A percentile compares a stretch with the other conserved stretches of the same genome.
These are phyloP conservation scores for Fusarium veterinarium DNA, from an alignment of 2,329 filamentous ascomycete genomes.

Conservation along the genomic window DNA sequence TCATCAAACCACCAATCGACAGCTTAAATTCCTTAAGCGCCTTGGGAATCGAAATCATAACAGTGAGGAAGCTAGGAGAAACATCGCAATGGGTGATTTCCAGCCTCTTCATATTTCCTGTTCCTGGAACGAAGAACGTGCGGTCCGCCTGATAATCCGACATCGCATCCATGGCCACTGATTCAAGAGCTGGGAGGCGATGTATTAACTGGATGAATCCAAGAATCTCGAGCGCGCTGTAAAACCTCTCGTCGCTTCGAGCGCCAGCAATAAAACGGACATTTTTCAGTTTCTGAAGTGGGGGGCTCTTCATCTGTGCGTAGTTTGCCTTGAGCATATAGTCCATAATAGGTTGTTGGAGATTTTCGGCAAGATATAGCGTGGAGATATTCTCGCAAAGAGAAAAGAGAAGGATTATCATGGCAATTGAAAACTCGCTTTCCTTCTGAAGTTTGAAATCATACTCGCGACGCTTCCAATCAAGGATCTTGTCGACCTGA, in stretches of 20 bases:
- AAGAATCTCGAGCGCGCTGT: background rate
- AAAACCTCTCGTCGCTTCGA: background rate
- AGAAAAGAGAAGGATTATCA: background rate
- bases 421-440: background rate
- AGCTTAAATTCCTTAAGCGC: background rate
- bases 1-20: background rate
- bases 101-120: background rate
- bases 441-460: background rate
- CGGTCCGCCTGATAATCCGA: background rate
- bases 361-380: background rate
- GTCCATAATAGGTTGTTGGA: background rate
- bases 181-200: background rate
- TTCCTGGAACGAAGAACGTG: background rate
- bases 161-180: background rate
- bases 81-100: background rate
- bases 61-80: rapidly evolving
- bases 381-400: background rate
- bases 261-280: background rate
- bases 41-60: background rate
- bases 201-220: background rate
- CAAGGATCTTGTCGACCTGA: background rate
- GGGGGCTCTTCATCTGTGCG: background rate
- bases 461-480: background rate
- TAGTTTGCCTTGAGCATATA: background rate
- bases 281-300: background rate